These are phyloP conservation scores for Rutstroemia sp. DNA, from an alignment of 2,329 filamentous ascomycete genomes.

Conservation along the genomic window DNA sequence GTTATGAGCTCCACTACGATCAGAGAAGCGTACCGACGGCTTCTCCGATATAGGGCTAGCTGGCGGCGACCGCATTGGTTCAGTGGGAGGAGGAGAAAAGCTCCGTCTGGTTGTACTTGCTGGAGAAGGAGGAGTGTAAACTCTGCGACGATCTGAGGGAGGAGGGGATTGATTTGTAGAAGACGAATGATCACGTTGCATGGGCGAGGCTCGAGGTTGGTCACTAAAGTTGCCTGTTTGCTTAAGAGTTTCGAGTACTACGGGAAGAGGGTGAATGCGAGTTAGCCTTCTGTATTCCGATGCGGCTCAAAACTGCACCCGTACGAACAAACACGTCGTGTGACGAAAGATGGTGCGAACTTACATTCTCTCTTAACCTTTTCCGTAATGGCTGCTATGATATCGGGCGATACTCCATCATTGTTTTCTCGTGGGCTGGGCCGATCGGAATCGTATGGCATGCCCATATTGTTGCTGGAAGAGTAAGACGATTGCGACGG, in stretches of 20 bases:
- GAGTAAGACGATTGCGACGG: conserved; percentile 10
- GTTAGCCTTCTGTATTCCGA: conserved; percentile 6
- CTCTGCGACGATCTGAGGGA: conserved; percentile 31
- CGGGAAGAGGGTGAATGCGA: conserved; percentile 5
- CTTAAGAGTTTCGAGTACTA: conserved; percentile 30
- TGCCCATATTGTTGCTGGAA: conserved; percentile 18
- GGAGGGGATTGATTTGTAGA: conserved; percentile 39
- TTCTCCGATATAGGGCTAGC: conserved; percentile 30
- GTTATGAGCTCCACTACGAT: not conserved
- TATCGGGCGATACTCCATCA: conserved; percentile 47
- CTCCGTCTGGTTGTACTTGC: conserved; percentile 23
- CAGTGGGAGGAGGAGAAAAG: conserved; percentile 27
- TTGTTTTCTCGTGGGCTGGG: conserved; percentile 9
- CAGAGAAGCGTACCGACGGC: conserved; percentile 23
- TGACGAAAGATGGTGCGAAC: conserved; percentile 31
- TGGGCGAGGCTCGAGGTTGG: conserved; percentile 21
- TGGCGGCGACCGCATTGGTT: conserved; percentile 21
- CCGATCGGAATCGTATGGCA: conserved; percentile 15
- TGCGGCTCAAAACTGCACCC: conserved; percentile 13
- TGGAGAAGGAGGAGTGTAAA: conserved; percentile 51
- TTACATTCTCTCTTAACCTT: conserved; percentile 47
- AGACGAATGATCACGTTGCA: conserved; percentile 29
- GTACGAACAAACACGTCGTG: conserved; percentile 9
- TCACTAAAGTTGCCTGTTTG: conserved; percentile 27
- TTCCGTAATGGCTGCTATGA: conserved; percentile 53